A percentile compares a stretch with the other conserved stretches of the same genome.
These are phyloP conservation scores for Medicago arabica DNA, from an alignment of 306 rosid species.

Conservation along the genomic window DNA sequence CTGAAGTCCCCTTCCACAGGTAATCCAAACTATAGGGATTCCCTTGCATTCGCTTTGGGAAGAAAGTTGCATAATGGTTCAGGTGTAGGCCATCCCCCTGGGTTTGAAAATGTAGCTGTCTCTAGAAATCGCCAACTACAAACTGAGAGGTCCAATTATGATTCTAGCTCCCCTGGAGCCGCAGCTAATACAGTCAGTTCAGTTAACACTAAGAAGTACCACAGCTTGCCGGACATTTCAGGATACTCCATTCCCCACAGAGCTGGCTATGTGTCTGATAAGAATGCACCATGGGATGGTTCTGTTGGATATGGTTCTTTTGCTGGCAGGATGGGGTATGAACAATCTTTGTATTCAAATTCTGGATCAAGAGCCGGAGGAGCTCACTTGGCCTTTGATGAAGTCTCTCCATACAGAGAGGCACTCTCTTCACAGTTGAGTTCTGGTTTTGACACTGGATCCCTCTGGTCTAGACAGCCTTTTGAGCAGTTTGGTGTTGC, in stretches of 20 bases:
- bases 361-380: constrained; percentile 55
- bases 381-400: constrained; percentile 77
- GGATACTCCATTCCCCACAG: constrained; percentile 58
- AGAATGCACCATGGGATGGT: constrained; percentile 61
- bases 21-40: constrained; percentile 63
- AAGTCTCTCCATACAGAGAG: constrained; percentile 64
- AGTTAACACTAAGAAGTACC: constrained; percentile 81
- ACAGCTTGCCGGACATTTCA: constrained; percentile 84
- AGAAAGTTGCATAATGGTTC: constrained; percentile 71
- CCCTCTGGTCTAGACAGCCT: constrained; percentile 94
- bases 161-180: constrained; percentile 52
- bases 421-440: constrained; percentile 64
- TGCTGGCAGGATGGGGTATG: constrained; percentile 46
- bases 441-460: constrained; percentile 64
- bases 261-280: constrained; percentile 56
- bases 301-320: constrained; percentile 63
- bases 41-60: constrained; percentile 66
- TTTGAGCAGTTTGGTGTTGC: constrained; percentile 89
- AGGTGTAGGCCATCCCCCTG: constrained; percentile 62
- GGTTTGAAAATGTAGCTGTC: constrained; percentile 55
- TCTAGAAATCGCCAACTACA: constrained; percentile 64
- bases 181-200: constrained; percentile 55
- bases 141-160: constrained; percentile 65
- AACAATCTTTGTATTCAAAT: constrained; percentile 53
- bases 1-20: constrained; percentile 57